These are phyloP conservation scores for Botryosphaeria dothidea DNA, from an alignment of 2,329 filamentous ascomycete species.

Conservation along the genomic window DNA sequence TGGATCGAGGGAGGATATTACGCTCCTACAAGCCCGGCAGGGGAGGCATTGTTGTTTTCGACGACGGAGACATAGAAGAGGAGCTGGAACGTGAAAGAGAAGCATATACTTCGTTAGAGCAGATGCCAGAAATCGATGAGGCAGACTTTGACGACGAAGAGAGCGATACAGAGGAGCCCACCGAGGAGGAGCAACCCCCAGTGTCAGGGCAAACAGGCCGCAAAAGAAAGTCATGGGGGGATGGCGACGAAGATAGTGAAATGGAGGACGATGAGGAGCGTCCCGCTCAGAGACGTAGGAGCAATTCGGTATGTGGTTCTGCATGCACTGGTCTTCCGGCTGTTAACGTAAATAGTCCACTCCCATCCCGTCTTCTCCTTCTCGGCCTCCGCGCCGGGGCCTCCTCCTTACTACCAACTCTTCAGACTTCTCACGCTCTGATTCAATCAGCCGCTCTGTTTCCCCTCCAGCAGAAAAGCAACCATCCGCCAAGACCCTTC, in stretches of 20 bases:
- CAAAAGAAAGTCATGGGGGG: constrained; percentile 44
- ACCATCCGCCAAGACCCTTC: constrained; percentile 70
- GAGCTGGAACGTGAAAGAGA: constrained; percentile 72
- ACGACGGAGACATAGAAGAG: constrained; percentile 92
- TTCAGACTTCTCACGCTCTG: constrained; percentile 42
- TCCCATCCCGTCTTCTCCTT: constrained; percentile 68
- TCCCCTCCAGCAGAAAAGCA: constrained; percentile 47
- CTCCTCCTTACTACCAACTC: constrained; percentile 49
- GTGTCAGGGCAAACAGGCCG: constrained; percentile 37
- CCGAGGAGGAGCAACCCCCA: constrained; percentile 30
- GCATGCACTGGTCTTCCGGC: not conserved
- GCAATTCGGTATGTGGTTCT: constrained; percentile 74
- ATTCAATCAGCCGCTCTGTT: constrained; percentile 37
- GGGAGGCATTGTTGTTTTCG: constrained; percentile 90
- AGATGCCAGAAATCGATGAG: constrained; percentile 89
- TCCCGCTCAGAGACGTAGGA: constrained; percentile 77
- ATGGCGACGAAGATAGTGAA: constrained; percentile 64
- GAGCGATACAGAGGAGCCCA: constrained; percentile 49
- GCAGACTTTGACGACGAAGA: constrained; percentile 64
- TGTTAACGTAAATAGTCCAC: constrained; percentile 52
- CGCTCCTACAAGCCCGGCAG: constrained; percentile 73
- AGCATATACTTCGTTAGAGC: constrained; percentile 80
- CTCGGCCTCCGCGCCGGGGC: constrained; percentile 60
- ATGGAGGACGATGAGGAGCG: constrained; percentile 71
- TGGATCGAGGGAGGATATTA: constrained; percentile 71